A percentile compares a stretch with the other conserved stretches of the same genome.
These are phyloP conservation scores for Fusarium sp. DNA, from an alignment of 2,329 filamentous ascomycete species.

Conservation along the genomic window DNA sequence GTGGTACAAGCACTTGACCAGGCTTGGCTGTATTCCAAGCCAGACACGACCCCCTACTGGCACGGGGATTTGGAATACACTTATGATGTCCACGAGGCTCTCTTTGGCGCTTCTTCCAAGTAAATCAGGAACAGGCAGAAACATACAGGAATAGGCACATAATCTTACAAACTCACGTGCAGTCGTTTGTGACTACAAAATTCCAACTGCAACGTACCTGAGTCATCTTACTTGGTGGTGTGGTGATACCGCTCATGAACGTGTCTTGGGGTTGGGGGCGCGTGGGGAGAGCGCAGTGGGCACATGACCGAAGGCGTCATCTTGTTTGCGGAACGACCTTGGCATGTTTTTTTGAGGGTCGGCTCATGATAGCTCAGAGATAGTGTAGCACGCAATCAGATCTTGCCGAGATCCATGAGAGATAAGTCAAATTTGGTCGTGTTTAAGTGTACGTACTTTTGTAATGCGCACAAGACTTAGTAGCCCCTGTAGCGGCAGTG, in stretches of 20 bases:
- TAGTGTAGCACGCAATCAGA: slow-evolving; percentile 37
- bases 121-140: slow-evolving; percentile 43
- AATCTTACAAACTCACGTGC: slow-evolving; percentile 16
- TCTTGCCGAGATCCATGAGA: slow-evolving; percentile 19
- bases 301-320: slow-evolving; percentile 48
- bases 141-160: background rate
- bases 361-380: slow-evolving; percentile 27
- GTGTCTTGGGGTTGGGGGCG: slow-evolving; percentile 29
- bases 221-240: slow-evolving; percentile 20
- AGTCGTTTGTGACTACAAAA: background rate
- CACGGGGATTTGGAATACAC: slow-evolving; percentile 75
- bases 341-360: background rate
- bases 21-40: slow-evolving; percentile 82
- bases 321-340: slow-evolving; percentile 20
- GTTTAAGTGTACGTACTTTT: slow-evolving; percentile 4
- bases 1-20: slow-evolving; percentile 82
- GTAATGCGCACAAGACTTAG: slow-evolving; percentile 6
- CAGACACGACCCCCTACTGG: slow-evolving; percentile 68
- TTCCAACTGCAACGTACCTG: slow-evolving; percentile 2
- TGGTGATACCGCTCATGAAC: slow-evolving; percentile 25
- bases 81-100: slow-evolving; percentile 73
- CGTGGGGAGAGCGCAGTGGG: slow-evolving; percentile 35
- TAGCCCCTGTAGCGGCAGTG: background rate
- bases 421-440: background rate
- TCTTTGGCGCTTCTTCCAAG: slow-evolving; percentile 68